Base-by-base conservation (phyloP, 2,329 filamentous ascomycete genomes). In the Aspergillus niger region DNA sequence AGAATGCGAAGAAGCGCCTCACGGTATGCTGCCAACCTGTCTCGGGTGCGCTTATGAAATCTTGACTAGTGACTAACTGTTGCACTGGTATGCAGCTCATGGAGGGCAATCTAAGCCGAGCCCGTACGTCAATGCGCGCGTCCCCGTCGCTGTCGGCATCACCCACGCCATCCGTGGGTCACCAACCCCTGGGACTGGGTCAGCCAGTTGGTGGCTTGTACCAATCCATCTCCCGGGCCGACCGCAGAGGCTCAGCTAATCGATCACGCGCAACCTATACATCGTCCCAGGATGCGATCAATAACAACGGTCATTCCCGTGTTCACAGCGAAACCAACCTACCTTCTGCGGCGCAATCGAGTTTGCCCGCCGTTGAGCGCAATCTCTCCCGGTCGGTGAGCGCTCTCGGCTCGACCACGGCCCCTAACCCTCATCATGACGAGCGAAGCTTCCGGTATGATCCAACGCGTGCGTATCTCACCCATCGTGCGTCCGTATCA, bases 51-150 rank as follows among this genome's bases (percentile, higher is more conserved):
- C 8, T 15, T 44, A 28, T 52, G 58, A 36, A 36, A 41, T 6
- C 32, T 47, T 5, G 20, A 13, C 2, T 8, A 22, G 26, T 30
- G 15, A 60, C 68, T 72, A 58, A 71, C 57, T 57, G 43, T 36
- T 11, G 32, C 32, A 36, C 30, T 39, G 57, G 53, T 17, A 5
- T 53, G 22, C 74, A 96, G 92, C 90, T 91, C 32, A 97, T 97
- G 92, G 94, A 97, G 77, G 92, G 90, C 39, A 97, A 97, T 68
- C 81, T 97, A 20, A 89, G 85, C 59, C 89, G 91, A 62, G 93
- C 92, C 30, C 86, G 91, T 68, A 87, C 85, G 64, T 89, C 89
- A 8, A 80, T 91, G 24, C 81, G 85, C 49, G 78, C 81, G 36
- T 80, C 80, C 6, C 81, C 83, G 8, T 81, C 81, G 11, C 70